phyloP scores from a whole-genome alignment of 2,329 filamentous ascomycete genomes.

The Aspergillus luchuensis region DNA sequence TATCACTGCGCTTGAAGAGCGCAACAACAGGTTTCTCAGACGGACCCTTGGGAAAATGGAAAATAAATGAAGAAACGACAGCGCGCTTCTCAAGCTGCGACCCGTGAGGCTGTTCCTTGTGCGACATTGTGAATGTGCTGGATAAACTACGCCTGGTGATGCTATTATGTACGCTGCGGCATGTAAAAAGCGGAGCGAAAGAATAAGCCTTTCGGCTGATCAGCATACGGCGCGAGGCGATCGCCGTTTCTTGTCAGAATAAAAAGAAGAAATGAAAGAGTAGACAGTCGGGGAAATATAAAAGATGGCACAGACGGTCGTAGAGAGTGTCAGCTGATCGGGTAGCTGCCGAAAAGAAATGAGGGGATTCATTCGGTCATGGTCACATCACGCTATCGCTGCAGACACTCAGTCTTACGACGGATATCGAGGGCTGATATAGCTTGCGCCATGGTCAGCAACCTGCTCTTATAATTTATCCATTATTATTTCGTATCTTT shows the following conservation, averaged over 20 bases:
- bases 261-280: too few species aligned
- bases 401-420: neutral
- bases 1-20: conserved; percentile 62
- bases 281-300: neutral
- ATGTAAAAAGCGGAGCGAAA: neutral
- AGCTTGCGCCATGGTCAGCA: neutral
- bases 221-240: neutral
- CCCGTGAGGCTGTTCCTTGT: conserved; percentile 13
- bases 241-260: neutral
- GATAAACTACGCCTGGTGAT: neutral
- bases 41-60: conserved; percentile 28
- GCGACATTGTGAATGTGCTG: neutral
- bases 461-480: neutral
- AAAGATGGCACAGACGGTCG: neutral
- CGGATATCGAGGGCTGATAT: neutral
- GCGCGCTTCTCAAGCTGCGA: conserved; percentile 29
- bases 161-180: neutral
- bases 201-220: neutral
- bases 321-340: neutral
- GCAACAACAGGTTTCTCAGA: conserved; percentile 52
- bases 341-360: neutral
- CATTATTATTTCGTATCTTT: neutral
- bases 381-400: conserved; percentile 15
- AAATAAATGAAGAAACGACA: conserved; percentile 51
- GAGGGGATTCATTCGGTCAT: conserved; percentile 12